Evolutionary conservation across 768 basidiomycete genomes (phyloP), one percentile per base, ranked within the genome.

Genomic region (Guyanaporus albipodus): DNA sequence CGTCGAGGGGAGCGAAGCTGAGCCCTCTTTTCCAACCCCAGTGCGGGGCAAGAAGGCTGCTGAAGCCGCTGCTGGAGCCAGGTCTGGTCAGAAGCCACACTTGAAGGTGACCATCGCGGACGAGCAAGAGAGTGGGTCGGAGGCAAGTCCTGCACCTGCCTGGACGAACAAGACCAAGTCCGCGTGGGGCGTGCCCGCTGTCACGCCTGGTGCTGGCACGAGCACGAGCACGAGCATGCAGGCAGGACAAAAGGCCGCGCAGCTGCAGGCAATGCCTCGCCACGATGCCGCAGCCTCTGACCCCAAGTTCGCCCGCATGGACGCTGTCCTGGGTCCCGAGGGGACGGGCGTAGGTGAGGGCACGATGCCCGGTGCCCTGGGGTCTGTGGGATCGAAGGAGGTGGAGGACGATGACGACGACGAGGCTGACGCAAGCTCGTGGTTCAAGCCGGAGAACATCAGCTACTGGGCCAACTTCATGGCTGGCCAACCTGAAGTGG

Each of bases 391-490:
- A 12, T 17, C 33, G 17, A 54, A 54, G 4, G 56, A 42, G 4
- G 44, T 22, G 6, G 58, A 54, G 3, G 48, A 42, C 1, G 57
- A n/a, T n/a, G n/a, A 56, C 2, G 60, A 55, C 0, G 62, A 65
- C 3, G 60, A 59, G 26, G 52, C 15, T 8, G 55, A 57, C 17
- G 46, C 46, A 48, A 60, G 41, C 21, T 28, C 46, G 6, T 67
- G 57, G 66, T 54, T 58, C 28, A 49, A 58, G 17, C 59, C 62
- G 5, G 60, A 57, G 7, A 45, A 56, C 31, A 33, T 56, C 15
- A 53, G 29, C 41, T 66, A 67, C 42, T 66, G 66, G 66, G 56
- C 46, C n/a, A 61, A 57, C 32, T 42, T 67, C 14, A 50, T 64
- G 48, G 59, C 38, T 21, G 51, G 56, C 4, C 49, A 46, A 7